Base-by-base conservation (phyloP, 257 asterid genomes). In the Linderniella brevidens region DNA sequence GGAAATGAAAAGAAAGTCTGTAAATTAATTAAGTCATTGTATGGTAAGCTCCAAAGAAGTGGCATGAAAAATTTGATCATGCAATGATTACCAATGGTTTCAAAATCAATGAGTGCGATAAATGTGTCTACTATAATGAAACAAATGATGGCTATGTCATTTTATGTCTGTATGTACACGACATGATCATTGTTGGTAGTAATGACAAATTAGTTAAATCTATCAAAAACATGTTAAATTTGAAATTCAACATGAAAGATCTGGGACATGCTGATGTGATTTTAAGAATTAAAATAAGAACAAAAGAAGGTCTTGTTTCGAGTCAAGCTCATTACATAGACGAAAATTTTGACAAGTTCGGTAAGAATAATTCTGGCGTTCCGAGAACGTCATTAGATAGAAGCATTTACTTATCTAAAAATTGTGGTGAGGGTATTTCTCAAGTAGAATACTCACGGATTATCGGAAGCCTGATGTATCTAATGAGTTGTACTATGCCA, bases 21-120 rank as follows among this genome's bases (percentile, higher is more conserved):
- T n/a, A n/a, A n/a, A n/a, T n/a, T n/a, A n/a, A n/a, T n/a, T n/a
- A n/a, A n/a, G n/a, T 47, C 13, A 13, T 19, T 47, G 51, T 47
- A 47, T 11, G 51, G 7, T 9, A 25, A 25, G 32, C 32, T 25
- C 32, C 32, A 25, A 25, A 25, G 49, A 17, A 44, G 11, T 44
- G 49, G 11, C 49, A 44, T 44, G 19, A 44, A 16, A 17, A 47
- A 18, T 47, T 47, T 18, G 51, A 47, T 18, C n/a, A 47, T 19
- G 51, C 36, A 8, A 47, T 17, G 51, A 19, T 47, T 1, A 17
- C 51, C 16, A 47, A 47, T 0, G 13, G 37, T 15, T 47, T 47
- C 32, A 8, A 47, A 19, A 47, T 40, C 45, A 40, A 40, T 25
- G 32, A 25, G 32, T 25, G 32, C 32, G 32, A 25, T 25, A 25